Conservation (phyloP, 2,329 filamentous ascomycete species). For the Escovopsis sp. region DNA sequence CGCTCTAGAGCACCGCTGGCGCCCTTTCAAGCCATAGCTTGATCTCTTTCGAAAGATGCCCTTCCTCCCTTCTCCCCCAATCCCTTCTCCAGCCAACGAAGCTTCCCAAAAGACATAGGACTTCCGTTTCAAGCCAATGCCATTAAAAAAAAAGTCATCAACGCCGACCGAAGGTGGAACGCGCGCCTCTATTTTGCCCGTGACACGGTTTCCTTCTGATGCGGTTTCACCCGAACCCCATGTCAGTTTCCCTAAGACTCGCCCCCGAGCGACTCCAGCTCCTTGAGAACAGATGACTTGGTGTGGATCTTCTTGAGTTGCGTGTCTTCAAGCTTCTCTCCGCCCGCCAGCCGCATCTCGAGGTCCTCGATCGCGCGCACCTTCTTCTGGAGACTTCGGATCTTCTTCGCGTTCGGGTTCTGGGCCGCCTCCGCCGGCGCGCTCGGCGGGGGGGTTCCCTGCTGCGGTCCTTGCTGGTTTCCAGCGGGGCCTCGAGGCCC, state of each 20-base stretch:
- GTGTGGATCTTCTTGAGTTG: constrained; percentile 97
- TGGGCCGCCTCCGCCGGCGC: constrained; percentile 15
- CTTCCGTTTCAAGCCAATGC: too few relatives aligned
- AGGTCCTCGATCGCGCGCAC: constrained; percentile 94
- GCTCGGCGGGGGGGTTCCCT: constrained; percentile 3
- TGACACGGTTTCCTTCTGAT: too few relatives aligned
- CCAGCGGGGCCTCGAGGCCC: constrained; percentile 15
- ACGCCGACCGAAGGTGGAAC: neutral
- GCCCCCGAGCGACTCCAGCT: constrained; percentile 48
- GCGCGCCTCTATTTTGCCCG: too few relatives aligned
- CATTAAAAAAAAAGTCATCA: too few relatives aligned
- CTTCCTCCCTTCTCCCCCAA: too few relatives aligned
- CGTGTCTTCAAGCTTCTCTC: constrained; percentile 95
- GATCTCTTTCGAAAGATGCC: too few relatives aligned
- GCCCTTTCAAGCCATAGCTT: too few relatives aligned
- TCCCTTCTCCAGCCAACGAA: too few relatives aligned
- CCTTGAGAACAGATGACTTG: constrained; percentile 69
- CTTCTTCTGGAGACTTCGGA: constrained; percentile 89
- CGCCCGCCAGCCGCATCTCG: constrained; percentile 87
- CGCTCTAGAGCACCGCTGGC: too few relatives aligned
- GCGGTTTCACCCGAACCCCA: too few relatives aligned
- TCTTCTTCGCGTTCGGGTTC: constrained; percentile 82
- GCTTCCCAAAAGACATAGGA: too few relatives aligned
- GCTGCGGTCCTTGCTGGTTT: constrained; percentile 4
- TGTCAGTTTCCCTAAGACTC: constrained; percentile 10